Base-by-base conservation (phyloP, 345 rosid species). In the Euphorbia lathyris region DNA sequence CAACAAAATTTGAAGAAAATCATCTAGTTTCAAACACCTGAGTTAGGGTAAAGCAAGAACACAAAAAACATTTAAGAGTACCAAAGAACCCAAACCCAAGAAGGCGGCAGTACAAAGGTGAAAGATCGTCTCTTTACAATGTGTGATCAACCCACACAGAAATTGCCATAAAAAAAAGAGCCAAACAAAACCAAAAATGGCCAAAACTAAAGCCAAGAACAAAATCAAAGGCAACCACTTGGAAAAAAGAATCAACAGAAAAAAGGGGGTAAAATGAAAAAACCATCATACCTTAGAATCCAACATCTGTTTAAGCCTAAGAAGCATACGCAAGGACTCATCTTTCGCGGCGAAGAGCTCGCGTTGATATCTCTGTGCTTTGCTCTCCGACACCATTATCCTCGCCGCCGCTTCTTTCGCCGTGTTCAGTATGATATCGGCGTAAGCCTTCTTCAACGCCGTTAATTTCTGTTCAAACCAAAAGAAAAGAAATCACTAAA, bases 381-480 rank as follows among this genome's bases (percentile, higher is more conserved):
- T 95, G 79, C 82, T 85, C 84, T 95, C 99, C 22, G 97, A 87
- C 62, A 78, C 81, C 87, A 90, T 83, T 74, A 90, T 86, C 79
- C 96, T 87, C 61, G 88, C 93, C 72, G 97, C 97, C 63, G 97
- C 93, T 72, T 95, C 99, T 82, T 87, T 94, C 19, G 96, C 93
- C 17, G 96, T 84, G 73, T 88, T 92, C 79, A 92, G 80, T 48
- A 94, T 87, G 62, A 90, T 88, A 67, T 90, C 97, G 67, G 99
- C 99, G 67, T 92, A 95, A 36, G 95, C 99, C 90, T 85, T 92
- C 84, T 95, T 87, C 87, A 95, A 77, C 72, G 93, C 96, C 73
- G 79, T 82, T 79, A 86, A 81, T 82, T 85, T 92, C 93, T 95
- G 84, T 22, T 9, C 30, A 25, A 29, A 65, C 63, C 68, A 57